These are phyloP conservation scores for Hyphodiscus sp. DNA, from an alignment of 2,329 filamentous ascomycete genomes.

Conservation along the genomic window DNA sequence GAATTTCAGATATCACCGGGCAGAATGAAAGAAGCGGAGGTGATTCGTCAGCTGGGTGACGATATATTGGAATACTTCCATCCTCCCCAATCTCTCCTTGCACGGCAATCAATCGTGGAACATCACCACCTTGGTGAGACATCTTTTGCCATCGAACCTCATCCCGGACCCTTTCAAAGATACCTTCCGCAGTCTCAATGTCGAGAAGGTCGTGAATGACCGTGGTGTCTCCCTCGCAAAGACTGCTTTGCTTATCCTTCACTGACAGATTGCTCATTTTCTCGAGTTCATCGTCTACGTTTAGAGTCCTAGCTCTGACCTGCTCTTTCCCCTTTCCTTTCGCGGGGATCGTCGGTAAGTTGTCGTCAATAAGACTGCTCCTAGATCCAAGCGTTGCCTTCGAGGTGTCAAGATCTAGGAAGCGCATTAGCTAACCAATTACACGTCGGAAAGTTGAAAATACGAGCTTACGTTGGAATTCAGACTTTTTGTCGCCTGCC, in stretches of 20 bases:
- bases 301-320: not conserved
- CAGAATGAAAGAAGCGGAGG: slow-evolving; percentile 73
- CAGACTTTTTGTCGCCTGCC: not conserved
- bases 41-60: slow-evolving; percentile 86
- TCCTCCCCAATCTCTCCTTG: slow-evolving; percentile 67
- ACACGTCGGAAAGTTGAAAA: no score
- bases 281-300: not conserved
- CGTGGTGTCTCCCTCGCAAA: slow-evolving; percentile 77
- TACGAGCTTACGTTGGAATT: no score
- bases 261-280: slow-evolving; percentile 5
- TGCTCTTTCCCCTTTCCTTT: not conserved
- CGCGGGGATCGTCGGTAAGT: not conserved
- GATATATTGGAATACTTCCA: slow-evolving; percentile 81
- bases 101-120: slow-evolving; percentile 84
- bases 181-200: slow-evolving; percentile 42
- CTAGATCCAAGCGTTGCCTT: not conserved
- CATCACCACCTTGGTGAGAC: slow-evolving; percentile 85
- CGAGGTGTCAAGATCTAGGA: not conserved
- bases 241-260: slow-evolving; percentile 25
- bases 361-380: not conserved
- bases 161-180: slow-evolving; percentile 63
- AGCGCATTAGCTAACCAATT: no score
- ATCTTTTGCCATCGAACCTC: slow-evolving; percentile 88
- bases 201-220: slow-evolving; percentile 67
- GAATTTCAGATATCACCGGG: slow-evolving; percentile 62